Base-by-base conservation (phyloP, 257 asterid genomes). In the Salvia hispanica region DNA sequence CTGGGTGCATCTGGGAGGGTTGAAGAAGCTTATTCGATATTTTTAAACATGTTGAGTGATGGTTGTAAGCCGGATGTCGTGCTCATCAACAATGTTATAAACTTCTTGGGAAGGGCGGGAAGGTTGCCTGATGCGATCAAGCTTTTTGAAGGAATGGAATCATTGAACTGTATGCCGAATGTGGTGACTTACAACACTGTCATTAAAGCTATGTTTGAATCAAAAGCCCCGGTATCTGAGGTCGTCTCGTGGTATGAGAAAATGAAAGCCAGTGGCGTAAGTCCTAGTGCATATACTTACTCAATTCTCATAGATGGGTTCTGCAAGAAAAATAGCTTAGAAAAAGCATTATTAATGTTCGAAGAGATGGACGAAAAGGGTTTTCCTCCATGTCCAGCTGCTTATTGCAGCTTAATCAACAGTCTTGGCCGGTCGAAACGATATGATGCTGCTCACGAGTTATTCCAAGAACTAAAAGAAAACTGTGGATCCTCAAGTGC, bases 331-430 rank as follows among this genome's bases (percentile, higher is more conserved):
- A 83, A 86, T 63, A 80, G 82, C 75, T 77, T 92, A 63, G 96
- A 90, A 60, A 87, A 84, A 69, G 97, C 95, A 31, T 65, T 88
- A 31, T 54, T 83, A 62, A 76, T 92, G 85, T 90, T 92, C 7
- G 97, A 90, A 80, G 97, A 92, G 76, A 90, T 92, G 98, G 98
- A 92, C 12, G 98, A 92, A 75, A 90, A 84, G 75, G 96, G 98
- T 5, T 84, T 87, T 69, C 97, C 92, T 5, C 96, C 98, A 7
- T 89, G 96, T 69, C 98, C 98, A 7, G 85, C 97, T 66, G 98
- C 98, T 60, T 92, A 92, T 64, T 92, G 98, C 85, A 90, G 98
- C 88, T 79, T 90, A 74, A 89, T 92, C 77, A 92, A 86, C 76
- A 73, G 79, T 63, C 95, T 92, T 36, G 88, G 96, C 13, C 84